Conservation (phyloP, 371 early-diverging fungal species). For the Mucor racemosus region DNA sequence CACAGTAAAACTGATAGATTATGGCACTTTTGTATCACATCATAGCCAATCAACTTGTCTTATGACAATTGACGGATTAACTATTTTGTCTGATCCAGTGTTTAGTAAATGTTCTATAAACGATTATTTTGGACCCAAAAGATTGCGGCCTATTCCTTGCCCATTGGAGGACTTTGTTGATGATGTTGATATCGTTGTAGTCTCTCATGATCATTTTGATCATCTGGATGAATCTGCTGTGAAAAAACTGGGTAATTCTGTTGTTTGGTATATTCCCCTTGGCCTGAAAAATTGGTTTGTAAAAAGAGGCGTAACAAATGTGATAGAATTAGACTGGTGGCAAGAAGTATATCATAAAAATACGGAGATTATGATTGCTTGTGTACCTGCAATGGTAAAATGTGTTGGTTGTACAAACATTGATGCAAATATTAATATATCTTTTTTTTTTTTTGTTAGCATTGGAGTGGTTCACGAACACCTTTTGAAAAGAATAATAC, state of each 20-base stretch:
- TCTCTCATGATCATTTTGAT: slow-evolving; percentile 67
- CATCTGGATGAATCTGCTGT: slow-evolving; percentile 63
- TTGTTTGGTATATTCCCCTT: slow-evolving; percentile 66
- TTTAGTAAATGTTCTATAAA: slow-evolving; percentile 48
- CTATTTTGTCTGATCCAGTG: slow-evolving; percentile 68
- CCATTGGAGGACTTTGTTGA: slow-evolving; percentile 51
- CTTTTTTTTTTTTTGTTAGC: slow-evolving; percentile 28
- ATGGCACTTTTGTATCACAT: background rate
- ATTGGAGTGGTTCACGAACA: slow-evolving; percentile 64
- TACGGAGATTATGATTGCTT: slow-evolving; percentile 51
- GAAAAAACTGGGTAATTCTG: slow-evolving; percentile 52
- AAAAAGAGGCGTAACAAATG: slow-evolving; percentile 45
- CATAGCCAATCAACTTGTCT: slow-evolving; percentile 68
- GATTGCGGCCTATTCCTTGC: slow-evolving; percentile 63
- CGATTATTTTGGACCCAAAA: slow-evolving; percentile 57
- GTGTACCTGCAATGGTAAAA: slow-evolving; percentile 57
- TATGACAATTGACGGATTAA: slow-evolving; percentile 63
- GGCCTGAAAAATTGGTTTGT: slow-evolving; percentile 60
- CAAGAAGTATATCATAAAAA: slow-evolving; percentile 52
- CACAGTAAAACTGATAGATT: background rate
- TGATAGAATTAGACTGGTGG: slow-evolving; percentile 72
- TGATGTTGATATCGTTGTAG: slow-evolving; percentile 60
- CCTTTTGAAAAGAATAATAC: slow-evolving; percentile 65
- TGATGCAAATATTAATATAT: background rate
- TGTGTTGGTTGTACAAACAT: slow-evolving; percentile 2